A percentile compares a stretch with the other conserved stretches of the same genome.
Evolutionary conservation across 2,329 filamentous ascomycete genomes (phyloP).

Genomic region (Fusarium sp.): DNA sequence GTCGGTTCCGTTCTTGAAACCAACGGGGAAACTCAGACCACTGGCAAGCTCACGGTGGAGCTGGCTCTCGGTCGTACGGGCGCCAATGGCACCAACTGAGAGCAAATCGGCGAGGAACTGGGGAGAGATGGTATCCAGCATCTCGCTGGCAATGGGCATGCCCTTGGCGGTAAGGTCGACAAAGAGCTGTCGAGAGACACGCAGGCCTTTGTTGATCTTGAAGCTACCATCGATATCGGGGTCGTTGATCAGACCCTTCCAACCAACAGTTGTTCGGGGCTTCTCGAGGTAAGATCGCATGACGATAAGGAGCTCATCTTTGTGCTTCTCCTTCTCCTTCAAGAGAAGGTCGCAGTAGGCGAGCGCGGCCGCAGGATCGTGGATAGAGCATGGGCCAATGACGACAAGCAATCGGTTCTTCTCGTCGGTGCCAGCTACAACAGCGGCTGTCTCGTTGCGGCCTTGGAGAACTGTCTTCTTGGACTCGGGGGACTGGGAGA

Average conservation of each 20-base stretch:
- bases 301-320: constrained; percentile 90
- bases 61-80: constrained; percentile 96
- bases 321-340: constrained; percentile 87
- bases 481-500: constrained; percentile 72
- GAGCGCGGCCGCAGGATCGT: constrained; percentile 90
- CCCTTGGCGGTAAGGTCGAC: constrained; percentile 91
- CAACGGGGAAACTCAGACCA: constrained; percentile 95
- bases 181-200: constrained; percentile 89
- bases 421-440: constrained; percentile 77
- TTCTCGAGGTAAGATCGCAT: constrained; percentile 99
- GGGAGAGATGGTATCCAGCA: constrained; percentile 97
- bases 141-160: constrained; percentile 97
- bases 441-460: constrained; percentile 75
- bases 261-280: constrained; percentile 96
- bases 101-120: constrained; percentile 96
- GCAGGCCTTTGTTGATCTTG: constrained; percentile 98
- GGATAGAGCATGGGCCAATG: constrained; percentile 96
- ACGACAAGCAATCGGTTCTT: constrained; percentile 78
- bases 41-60: constrained; percentile 95
- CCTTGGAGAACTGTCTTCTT: constrained; percentile 73
- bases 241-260: constrained; percentile 99
- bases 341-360: constrained; percentile 92
- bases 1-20: constrained; percentile 99
- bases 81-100: constrained; percentile 92
- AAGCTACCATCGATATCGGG: constrained; percentile 98